Evolutionary conservation across 345 rosid genomes (phyloP).

Genomic region (Isatis tinctoria): DNA sequence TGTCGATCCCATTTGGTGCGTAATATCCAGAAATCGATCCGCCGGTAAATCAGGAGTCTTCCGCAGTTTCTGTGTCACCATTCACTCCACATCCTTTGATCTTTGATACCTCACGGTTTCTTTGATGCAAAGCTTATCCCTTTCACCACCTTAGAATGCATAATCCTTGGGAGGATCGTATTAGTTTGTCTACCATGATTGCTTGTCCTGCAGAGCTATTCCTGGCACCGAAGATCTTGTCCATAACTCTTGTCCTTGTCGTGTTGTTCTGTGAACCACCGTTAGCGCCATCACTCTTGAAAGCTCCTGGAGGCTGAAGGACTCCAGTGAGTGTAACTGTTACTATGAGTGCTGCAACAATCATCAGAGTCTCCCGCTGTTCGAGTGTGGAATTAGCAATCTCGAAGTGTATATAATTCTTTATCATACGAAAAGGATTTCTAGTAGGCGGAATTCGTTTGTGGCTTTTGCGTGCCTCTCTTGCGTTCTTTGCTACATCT

Average conservation of each 20-base stretch:
- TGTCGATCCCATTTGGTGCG: too few relatives aligned
- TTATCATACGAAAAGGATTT: not conserved
- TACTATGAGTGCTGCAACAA: constrained; percentile 18
- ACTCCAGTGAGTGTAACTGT: constrained; percentile 7
- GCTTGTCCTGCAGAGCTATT: constrained; percentile 6
- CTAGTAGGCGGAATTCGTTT: not conserved
- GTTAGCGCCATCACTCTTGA: not conserved
- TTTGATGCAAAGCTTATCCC: too few relatives aligned
- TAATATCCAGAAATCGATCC: too few relatives aligned
- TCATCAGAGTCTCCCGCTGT: not conserved
- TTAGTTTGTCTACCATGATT: not conserved
- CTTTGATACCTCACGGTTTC: too few relatives aligned
- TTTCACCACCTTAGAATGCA: too few relatives aligned
- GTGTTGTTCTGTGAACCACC: constrained; percentile 7
- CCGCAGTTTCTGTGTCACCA: too few relatives aligned
- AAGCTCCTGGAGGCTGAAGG: constrained; percentile 18
- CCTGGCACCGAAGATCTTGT: not conserved
- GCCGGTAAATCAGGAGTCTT: too few relatives aligned
- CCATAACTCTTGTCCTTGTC: not conserved
- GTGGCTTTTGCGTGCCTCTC: not conserved
- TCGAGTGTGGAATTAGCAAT: not conserved
- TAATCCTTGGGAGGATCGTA: too few relatives aligned
- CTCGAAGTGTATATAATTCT: not conserved
- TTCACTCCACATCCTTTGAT: too few relatives aligned
- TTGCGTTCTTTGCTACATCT: constrained; percentile 10